Conservation (phyloP, 1,139 yeast species). For the Yarrowia galli region DNA sequence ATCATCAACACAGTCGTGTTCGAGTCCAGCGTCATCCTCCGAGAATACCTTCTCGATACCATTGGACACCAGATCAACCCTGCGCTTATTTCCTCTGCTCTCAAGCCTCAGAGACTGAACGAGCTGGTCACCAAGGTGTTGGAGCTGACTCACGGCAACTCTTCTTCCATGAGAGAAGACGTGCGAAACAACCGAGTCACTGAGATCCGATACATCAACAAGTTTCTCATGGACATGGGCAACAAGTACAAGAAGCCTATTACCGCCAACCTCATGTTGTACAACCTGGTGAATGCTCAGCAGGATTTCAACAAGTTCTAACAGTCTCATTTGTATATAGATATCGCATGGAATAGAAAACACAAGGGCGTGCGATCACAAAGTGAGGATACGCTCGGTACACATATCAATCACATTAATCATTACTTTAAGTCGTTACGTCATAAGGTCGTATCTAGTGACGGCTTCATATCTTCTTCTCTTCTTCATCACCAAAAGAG, state of each 20-base stretch:
- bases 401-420: neutral
- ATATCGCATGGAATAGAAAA: neutral
- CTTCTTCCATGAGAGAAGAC: constrained; percentile 91
- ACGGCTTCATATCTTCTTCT: constrained; percentile 5
- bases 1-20: constrained; percentile 45
- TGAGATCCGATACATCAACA: constrained; percentile 83
- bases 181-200: constrained; percentile 65
- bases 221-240: constrained; percentile 67
- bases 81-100: constrained; percentile 45
- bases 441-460: neutral
- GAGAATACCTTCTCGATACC: constrained; percentile 12
- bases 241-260: constrained; percentile 53
- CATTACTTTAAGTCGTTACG: neutral
- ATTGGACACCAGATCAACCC: constrained; percentile 21
- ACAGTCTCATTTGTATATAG: neutral
- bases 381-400: too few relatives aligned
- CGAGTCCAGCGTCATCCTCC: constrained; percentile 47
- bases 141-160: constrained; percentile 61
- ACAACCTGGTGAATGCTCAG: constrained; percentile 54
- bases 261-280: constrained; percentile 58
- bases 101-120: constrained; percentile 58
- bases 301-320: constrained; percentile 29
- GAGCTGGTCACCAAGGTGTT: constrained; percentile 59
- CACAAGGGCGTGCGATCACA: too few relatives aligned
- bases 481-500: neutral